Base-by-base conservation (phyloP, 139 green algal species). In the Ettlia oleoabundans region DNA sequence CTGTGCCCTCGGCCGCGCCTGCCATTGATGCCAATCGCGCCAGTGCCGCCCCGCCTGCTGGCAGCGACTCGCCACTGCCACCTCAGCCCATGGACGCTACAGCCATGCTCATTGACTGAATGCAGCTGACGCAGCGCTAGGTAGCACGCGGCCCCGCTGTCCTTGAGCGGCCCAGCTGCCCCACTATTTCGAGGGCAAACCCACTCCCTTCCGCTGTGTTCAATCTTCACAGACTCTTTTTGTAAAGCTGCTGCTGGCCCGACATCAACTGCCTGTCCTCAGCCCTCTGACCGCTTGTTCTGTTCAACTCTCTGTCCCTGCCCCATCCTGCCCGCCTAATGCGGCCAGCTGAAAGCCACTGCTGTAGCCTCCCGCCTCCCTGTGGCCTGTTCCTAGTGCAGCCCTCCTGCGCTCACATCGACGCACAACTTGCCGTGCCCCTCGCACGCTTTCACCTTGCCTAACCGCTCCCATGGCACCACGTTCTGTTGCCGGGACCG, bases 71-170 rank as follows among this genome's bases (percentile, higher is more conserved):
- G 70, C 70, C 70, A 0, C 26, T 40, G 21, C 15, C 71, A 24
- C 75, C 75, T 26, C 58, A 40, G 40, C 75, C 58, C 2, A n/a
- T 70, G 53, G 75, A 70, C 40, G 1, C 58, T 7, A 18, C 75
- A 6, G 40, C 55, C 75, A 81, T 81, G 55, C 55, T 81, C 28
- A 7, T 81, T 5, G 75, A 81, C 58, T 81, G 74, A 80, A 1
- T 21, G 47, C n/a, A n/a, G 19, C 15, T 2, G 4, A 22, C 4
- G 37, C 38, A 74, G 38, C 38, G n/a, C n/a, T n/a, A 51, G 22
- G 5, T 26, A 9, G 41, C 21, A 61, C 22, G 4, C 19, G 41
- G 38, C 19, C n/a, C 28, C 6, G 28, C 51, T 28, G 32, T 53
- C 35, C 52, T 13, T 5, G 28, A 6, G 51, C 42, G 4, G 74